These are phyloP conservation scores for Pseudogymnoascus sp. DNA, from an alignment of 2,329 filamentous ascomycete genomes.

Conservation along the genomic window DNA sequence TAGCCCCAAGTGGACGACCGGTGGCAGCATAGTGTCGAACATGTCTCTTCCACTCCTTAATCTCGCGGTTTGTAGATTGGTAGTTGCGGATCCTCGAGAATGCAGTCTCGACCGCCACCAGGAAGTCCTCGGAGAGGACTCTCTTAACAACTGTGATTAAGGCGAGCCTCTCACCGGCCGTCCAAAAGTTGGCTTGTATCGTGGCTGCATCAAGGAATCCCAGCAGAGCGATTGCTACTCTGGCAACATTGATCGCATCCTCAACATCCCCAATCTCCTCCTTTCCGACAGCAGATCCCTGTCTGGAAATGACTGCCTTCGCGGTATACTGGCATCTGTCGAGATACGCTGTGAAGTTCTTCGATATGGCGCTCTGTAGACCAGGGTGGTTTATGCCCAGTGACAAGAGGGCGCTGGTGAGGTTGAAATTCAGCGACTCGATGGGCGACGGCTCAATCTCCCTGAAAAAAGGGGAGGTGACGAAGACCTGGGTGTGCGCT, in stretches of 20 bases:
- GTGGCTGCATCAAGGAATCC: constrained; percentile 84
- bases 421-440: constrained; percentile 72
- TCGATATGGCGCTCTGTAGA: constrained; percentile 59
- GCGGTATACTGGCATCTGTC: constrained; percentile 61
- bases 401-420: constrained; percentile 75
- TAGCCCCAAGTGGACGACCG: constrained; percentile 78
- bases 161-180: constrained; percentile 62
- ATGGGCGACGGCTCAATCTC: constrained; percentile 82
- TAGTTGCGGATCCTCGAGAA: constrained; percentile 86
- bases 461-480: constrained; percentile 74
- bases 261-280: constrained; percentile 46
- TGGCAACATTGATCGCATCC: constrained; percentile 63
- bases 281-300: constrained; percentile 49
- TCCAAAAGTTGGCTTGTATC: constrained; percentile 76
- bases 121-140: constrained; percentile 76
- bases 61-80: constrained; percentile 54
- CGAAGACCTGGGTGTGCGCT: constrained; percentile 71
- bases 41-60: constrained; percentile 84
- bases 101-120: constrained; percentile 80
- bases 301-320: constrained; percentile 47
- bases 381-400: constrained; percentile 67
- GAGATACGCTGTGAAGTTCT: constrained; percentile 66
- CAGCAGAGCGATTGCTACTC: constrained; percentile 75
- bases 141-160: constrained; percentile 66
- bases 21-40: constrained; percentile 73